Evolutionary conservation across 2,329 filamentous ascomycete species (phyloP), one percentile per base, ranked within the genome.

Genomic region (Chaetomiaceae sp.): DNA sequence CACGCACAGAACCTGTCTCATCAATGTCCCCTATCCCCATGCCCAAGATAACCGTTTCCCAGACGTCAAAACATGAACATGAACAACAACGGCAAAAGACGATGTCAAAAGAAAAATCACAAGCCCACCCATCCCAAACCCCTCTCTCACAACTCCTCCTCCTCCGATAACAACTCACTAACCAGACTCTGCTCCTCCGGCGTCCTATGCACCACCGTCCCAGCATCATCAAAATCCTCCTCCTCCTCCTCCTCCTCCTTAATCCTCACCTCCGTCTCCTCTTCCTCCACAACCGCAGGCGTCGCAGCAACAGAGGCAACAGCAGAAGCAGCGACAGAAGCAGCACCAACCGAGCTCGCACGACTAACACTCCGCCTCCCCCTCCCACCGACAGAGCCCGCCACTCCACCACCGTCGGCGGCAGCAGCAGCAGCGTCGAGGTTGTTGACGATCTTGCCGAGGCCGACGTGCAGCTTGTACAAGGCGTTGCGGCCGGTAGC

Each of bases 391-490:
- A 21, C 44, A 0, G 12, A 55, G 63, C 64, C 46, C 12, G 21
- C 31, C 35, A 40, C 49, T 19, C 49, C 51, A 12, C 30, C 30
- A 33, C 30, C 1, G 9, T 30, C 52, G 17, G 41, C 55, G 48
- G 45, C 27, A 23, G 49, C 49, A 38, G 58, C 61, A 76, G 77
- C 57, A 8, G 57, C 55, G 50, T 77, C 76, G 3, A 85, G 72
- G 27, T 66, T 66, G 60, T 85, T 84, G 56, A 85, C 81, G 48
- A 86, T 84, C 69, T 86, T 86, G 59, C 82, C 82, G 1, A 87
- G 68, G 53, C 73, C 76, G 57, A 86, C 77, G 60, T 87, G 83
- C 46, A 86, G 77, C 66, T 86, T 86, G 70, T 81, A 84, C 13
- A 86, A 69, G 0, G 82, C 76, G 55, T 86, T 86, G 44, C 79